Conservation (phyloP, 129 eudicot genomes). For the Artemisia annua region DNA sequence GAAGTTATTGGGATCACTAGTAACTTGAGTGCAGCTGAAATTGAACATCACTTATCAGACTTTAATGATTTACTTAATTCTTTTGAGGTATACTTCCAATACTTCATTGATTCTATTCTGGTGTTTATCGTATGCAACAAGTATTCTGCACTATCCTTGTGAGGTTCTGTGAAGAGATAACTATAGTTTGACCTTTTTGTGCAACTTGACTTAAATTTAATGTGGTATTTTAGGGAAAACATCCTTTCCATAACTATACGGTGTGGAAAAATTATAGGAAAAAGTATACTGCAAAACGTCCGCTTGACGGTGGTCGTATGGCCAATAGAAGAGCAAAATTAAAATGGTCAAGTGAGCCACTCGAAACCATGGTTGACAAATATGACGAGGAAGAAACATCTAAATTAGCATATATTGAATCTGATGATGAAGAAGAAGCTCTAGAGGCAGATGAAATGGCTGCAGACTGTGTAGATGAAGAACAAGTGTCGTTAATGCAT, state of each 20-base stretch:
- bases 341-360: conserved; percentile 36
- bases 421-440: conserved; percentile 44
- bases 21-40: conserved; percentile 50
- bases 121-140: neutral
- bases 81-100: conserved; percentile 62
- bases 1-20: conserved; percentile 76
- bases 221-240: conserved; percentile 68
- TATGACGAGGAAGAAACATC: conserved; percentile 35
- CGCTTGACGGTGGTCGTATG: conserved; percentile 30
- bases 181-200: neutral
- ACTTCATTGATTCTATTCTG: too few species aligned
- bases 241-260: conserved; percentile 94
- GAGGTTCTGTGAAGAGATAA: neutral
- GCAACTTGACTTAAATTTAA: neutral
- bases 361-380: conserved; percentile 31
- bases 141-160: neutral
- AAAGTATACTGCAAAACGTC: conserved; percentile 31
- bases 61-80: too few species aligned
- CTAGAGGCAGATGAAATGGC: conserved; percentile 42
- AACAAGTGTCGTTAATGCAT: too few species aligned
- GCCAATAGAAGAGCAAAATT: conserved; percentile 40
- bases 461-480: too few species aligned
- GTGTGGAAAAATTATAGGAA: conserved; percentile 72
- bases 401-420: conserved; percentile 24
- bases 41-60: conserved; percentile 66